These are phyloP conservation scores for Sporothrix mexicana DNA, from an alignment of 2,329 filamentous ascomycete species.

Conservation along the genomic window DNA sequence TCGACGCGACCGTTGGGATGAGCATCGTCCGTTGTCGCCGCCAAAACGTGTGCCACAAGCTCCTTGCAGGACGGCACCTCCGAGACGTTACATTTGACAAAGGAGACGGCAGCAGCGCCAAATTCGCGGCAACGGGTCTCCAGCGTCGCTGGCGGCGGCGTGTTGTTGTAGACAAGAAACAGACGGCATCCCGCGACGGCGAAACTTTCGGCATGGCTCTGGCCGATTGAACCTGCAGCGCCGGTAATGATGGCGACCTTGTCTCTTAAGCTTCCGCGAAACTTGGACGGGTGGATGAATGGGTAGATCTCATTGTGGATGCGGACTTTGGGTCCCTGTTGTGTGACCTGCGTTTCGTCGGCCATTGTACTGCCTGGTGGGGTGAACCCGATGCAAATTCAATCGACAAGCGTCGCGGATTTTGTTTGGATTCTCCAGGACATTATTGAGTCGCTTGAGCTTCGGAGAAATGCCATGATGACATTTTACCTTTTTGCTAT, in stretches of 20 bases:
- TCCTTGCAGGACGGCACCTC: not conserved
- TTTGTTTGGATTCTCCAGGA: not conserved
- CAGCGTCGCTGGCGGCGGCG: conserved; percentile 36
- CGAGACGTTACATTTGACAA: conserved; percentile 14
- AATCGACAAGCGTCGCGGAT: too few species aligned
- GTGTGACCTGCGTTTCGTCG: not conserved
- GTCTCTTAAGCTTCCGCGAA: not conserved
- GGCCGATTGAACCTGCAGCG: conserved; percentile 42
- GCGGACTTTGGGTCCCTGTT: not conserved
- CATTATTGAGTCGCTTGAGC: not conserved
- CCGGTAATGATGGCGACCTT: conserved; percentile 28
- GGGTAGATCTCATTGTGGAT: conserved; percentile 12
- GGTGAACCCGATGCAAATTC: not conserved
- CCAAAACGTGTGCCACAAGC: not conserved
- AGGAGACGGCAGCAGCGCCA: not conserved
- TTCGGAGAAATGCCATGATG: not conserved
- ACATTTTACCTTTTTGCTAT: not conserved
- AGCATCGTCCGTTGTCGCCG: not conserved
- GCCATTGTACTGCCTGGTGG: not conserved
- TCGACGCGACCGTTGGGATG: not conserved
- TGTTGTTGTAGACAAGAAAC: conserved; percentile 43
- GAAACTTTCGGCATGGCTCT: conserved; percentile 43
- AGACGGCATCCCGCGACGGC: conserved; percentile 43
- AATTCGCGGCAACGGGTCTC: not conserved
- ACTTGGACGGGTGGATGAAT: conserved; percentile 13